Base-by-base conservation (phyloP, 2,329 filamentous ascomycete genomes). In the Xylaria sp. region DNA sequence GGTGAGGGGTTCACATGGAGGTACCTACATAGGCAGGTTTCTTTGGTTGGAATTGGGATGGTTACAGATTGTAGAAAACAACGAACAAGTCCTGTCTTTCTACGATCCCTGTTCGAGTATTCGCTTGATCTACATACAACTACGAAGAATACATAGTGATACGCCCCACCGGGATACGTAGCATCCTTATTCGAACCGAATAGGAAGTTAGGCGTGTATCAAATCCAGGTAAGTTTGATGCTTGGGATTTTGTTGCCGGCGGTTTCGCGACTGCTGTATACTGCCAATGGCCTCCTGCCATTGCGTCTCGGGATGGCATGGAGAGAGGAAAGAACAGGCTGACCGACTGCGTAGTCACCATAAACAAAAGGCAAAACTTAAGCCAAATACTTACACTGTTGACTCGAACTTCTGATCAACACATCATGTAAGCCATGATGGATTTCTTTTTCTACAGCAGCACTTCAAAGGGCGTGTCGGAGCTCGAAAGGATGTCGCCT, bases 351-450 rank as follows among this genome's bases (percentile, higher is more conserved):
- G 29, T 43, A 56, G 52, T 48, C 24, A 21, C 44, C 17, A 24
- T 41, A 52, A 24, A 11, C 20, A 48, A 52, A 47, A 52, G 45
- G 44, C 7, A 34, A 19, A 44, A 47, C 41, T n/a, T 7, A 17
- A 39, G 18, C 9, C 20, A 37, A n/a, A 45, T 19, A 50, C 38
- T 19, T 16, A 39, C 46, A 42, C 13, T 39, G 37, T 44, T 45
- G 45, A 39, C 47, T 41, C 17, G 16, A 50, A 26, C 16, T 50
- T 40, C n/a, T n/a, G n/a, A n/a, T n/a, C 34, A 48, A 53, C 13
- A 57, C 46, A 64, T 50, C 46, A 67, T 67, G 65, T 67, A 66
- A 57, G 65, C 62, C 54, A 61, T 20, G 34, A 68, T 67, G 65
- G 65, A 66, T 59, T 65, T 66, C 54, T 61, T 49, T 54, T 56